Conservation (phyloP, 805 yeast species). For the Ogataea philodendri region DNA sequence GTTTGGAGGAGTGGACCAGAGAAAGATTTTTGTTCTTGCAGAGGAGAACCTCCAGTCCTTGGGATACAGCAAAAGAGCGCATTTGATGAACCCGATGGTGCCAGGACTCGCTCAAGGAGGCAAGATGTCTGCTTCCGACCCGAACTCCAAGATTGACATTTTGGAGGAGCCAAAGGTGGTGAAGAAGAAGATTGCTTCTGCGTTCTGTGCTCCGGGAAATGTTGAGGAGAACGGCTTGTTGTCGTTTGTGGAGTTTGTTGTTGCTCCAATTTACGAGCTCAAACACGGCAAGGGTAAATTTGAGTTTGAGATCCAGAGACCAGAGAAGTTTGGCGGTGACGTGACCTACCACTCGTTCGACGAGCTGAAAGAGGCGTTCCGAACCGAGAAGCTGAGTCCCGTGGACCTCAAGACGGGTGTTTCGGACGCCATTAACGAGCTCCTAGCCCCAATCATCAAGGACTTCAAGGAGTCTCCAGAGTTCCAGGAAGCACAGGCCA, state of each 20-base stretch:
- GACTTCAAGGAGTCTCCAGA: constrained; percentile 61
- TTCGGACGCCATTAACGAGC: constrained; percentile 73
- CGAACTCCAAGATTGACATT: constrained; percentile 93
- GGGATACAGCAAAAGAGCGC: constrained; percentile 97
- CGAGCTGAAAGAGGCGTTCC: constrained; percentile 69
- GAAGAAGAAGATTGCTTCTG: constrained; percentile 86
- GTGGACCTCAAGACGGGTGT: constrained; percentile 94
- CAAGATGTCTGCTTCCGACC: constrained; percentile 98
- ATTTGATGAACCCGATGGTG: constrained; percentile 98
- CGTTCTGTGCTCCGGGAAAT: constrained; percentile 94
- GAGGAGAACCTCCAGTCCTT: constrained; percentile 85
- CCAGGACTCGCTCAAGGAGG: constrained; percentile 98
- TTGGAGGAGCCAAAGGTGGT: constrained; percentile 86
- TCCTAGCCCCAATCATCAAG: constrained; percentile 81
- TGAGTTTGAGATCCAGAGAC: constrained; percentile 76
- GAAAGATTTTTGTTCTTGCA: constrained; percentile 95
- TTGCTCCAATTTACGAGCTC: constrained; percentile 83
- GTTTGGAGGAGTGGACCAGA: constrained; percentile 98
- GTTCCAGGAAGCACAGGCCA: constrained; percentile 67
- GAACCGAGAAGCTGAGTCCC: constrained; percentile 75
- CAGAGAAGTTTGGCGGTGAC: constrained; percentile 97
- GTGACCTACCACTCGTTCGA: constrained; percentile 67
- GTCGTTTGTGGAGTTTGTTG: constrained; percentile 79
- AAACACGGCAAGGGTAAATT: constrained; percentile 58
- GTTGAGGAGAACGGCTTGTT: constrained; percentile 89